Percentiles rank a stretch among this genome's conserved stretches.
Conservation (phyloP, 352 stramenopile species). For the Phytophthora chlamydospora region DNA sequence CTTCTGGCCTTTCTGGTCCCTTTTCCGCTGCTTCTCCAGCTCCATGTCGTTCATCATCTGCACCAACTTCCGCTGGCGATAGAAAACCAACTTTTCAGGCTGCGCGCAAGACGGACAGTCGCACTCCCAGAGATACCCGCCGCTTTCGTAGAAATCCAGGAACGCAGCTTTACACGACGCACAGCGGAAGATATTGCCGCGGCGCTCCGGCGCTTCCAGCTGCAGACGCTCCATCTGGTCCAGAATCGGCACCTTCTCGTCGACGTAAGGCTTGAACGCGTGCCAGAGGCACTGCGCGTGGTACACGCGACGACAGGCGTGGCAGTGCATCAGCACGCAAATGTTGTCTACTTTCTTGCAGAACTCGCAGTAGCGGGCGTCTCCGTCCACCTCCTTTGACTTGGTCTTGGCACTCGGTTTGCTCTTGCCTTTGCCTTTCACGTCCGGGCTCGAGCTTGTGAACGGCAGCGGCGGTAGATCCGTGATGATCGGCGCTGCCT, state of each 20-base stretch:
- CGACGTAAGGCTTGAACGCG: conserved; percentile 41
- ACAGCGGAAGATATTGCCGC: conserved; percentile 52
- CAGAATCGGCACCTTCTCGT: conserved; percentile 31
- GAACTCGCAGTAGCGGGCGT: conserved; percentile 46
- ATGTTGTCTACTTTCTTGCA: conserved; percentile 43
- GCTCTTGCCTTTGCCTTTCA: conserved; percentile 11
- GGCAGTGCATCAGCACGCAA: conserved; percentile 48
- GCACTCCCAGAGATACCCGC: conserved; percentile 43
- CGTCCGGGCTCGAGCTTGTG: conserved; percentile 16
- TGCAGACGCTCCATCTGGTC: conserved; percentile 41
- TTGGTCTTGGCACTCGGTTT: conserved; percentile 1
- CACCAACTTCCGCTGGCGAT: conserved; percentile 46
- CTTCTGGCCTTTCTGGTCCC: conserved; percentile 33
- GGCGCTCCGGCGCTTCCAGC: conserved; percentile 28
- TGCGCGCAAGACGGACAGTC: conserved; percentile 45
- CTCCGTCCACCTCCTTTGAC: background rate
- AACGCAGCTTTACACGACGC: conserved; percentile 50
- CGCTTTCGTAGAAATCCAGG: conserved; percentile 47
- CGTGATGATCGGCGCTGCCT: conserved; percentile 31
- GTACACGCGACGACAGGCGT: conserved; percentile 45
- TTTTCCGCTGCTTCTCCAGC: conserved; percentile 37
- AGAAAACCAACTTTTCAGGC: conserved; percentile 40
- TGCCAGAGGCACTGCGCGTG: conserved; percentile 50
- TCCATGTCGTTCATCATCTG: conserved; percentile 51
- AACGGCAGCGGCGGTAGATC: conserved; percentile 44